A percentile compares a stretch with the other conserved stretches of the same genome.
phyloP scores from a whole-genome alignment of 2,329 filamentous ascomycete species.

The Alternaria sp. region DNA sequence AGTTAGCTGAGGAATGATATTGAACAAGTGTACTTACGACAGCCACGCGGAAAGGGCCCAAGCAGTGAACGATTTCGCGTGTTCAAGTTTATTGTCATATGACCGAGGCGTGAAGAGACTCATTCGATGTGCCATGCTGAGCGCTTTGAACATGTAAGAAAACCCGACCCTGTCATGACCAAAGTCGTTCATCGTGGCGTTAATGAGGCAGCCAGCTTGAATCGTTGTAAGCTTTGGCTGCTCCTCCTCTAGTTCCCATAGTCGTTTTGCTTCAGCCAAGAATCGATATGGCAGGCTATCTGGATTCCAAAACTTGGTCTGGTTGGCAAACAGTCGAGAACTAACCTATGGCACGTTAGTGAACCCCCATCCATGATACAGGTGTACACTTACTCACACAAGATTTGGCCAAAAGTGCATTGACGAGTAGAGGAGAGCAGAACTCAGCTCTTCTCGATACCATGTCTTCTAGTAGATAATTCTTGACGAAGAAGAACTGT shows the following conservation, averaged over 20 bases:
- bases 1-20: neutral
- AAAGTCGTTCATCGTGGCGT: slow-evolving; percentile 9
- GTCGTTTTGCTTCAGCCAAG: slow-evolving; percentile 26
- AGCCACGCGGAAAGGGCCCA: slow-evolving; percentile 15
- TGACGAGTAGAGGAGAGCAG: slow-evolving; percentile 27
- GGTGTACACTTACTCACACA: slow-evolving; percentile 17
- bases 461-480: slow-evolving; percentile 28
- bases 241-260: slow-evolving; percentile 23
- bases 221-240: slow-evolving; percentile 17
- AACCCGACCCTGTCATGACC: slow-evolving; percentile 12
- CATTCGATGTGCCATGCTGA: slow-evolving; percentile 20
- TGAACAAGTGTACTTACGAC: neutral
- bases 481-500: slow-evolving; percentile 21
- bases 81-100: slow-evolving; percentile 1
- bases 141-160: slow-evolving; percentile 13
- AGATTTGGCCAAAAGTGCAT: slow-evolving; percentile 26
- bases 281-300: slow-evolving; percentile 22
- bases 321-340: slow-evolving; percentile 4
- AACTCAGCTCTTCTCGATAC: slow-evolving; percentile 9
- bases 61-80: slow-evolving; percentile 13
- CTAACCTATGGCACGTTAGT: slow-evolving; percentile 12
- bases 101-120: slow-evolving; percentile 9
- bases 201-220: slow-evolving; percentile 21
- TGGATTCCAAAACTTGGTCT: slow-evolving; percentile 20
- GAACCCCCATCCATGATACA: neutral